Conservation (phyloP, 345 rosid species). For the Dipteronia sinensis region DNA sequence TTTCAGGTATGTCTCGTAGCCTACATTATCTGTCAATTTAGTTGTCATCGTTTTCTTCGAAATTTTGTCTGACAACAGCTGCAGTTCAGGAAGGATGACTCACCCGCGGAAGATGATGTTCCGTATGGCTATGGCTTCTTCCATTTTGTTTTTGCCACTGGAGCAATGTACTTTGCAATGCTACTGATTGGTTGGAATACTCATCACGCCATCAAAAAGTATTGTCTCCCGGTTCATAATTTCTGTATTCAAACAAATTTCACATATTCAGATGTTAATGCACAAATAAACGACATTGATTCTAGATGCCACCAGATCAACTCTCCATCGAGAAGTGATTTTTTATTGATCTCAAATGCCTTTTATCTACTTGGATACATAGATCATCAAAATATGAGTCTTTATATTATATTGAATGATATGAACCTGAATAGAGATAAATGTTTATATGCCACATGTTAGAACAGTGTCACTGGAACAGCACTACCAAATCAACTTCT, state of each 20-base stretch:
- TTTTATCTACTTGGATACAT: neutral
- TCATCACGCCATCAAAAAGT: slow-evolving; percentile 83
- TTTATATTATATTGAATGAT: neutral
- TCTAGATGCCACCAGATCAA: neutral
- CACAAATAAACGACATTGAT: neutral
- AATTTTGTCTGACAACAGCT: slow-evolving; percentile 25
- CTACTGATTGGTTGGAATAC: slow-evolving; percentile 91
- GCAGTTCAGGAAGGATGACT: slow-evolving; percentile 60
- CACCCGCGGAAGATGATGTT: slow-evolving; percentile 54
- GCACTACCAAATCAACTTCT: neutral
- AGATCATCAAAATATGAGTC: neutral
- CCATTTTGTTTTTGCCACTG: slow-evolving; percentile 96
- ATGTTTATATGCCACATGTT: neutral
- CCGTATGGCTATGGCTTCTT: slow-evolving; percentile 98
- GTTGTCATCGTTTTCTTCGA: neutral
- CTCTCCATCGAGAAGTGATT: neutral
- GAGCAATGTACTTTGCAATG: slow-evolving; percentile 98
- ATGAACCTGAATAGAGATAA: neutral
- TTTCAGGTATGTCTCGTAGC: slow-evolving; percentile 64
- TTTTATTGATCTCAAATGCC: neutral
- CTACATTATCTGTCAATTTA: slow-evolving; percentile 1
- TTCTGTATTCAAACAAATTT: neutral
- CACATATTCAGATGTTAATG: neutral
- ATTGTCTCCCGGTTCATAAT: slow-evolving; percentile 13
- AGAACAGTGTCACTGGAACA: neutral